Conservation (phyloP, 2,329 filamentous ascomycete species). For the Mariannaea sp. region DNA sequence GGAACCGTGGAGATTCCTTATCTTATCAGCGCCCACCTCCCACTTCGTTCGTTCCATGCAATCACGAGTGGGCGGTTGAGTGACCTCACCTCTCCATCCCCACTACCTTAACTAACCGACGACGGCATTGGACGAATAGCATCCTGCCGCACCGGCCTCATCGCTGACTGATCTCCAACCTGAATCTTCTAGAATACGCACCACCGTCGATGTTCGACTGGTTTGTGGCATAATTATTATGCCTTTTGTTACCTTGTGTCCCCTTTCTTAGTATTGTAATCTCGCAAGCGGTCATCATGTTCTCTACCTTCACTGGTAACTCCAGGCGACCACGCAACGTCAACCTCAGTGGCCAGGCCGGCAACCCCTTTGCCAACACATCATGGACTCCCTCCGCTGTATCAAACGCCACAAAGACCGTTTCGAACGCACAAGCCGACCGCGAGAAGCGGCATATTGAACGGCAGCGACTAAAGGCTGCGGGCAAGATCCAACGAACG, state of each 20-base stretch:
- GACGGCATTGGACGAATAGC: constrained; percentile 28
- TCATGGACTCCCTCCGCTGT: constrained; percentile 61
- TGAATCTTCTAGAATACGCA: constrained; percentile 39
- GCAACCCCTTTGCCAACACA: constrained; percentile 76
- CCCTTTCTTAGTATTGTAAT: constrained; percentile 12
- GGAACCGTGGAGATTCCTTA: constrained; percentile 9
- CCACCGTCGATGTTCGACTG: constrained; percentile 9
- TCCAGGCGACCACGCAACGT: constrained; percentile 87
- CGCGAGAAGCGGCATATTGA: constrained; percentile 80
- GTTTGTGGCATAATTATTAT: constrained; percentile 21
- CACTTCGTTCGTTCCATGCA: constrained; percentile 10
- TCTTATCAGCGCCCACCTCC: constrained; percentile 15
- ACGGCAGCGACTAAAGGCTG: constrained; percentile 75
- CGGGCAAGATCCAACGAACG: constrained; percentile 73
- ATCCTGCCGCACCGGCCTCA: constrained; percentile 14
- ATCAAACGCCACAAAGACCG: constrained; percentile 72
- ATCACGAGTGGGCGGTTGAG: constrained; percentile 11
- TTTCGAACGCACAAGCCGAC: constrained; percentile 87
- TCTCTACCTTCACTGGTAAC: constrained; percentile 87
- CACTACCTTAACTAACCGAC: constrained; percentile 25
- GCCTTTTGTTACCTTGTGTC: constrained; percentile 17
- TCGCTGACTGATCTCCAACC: constrained; percentile 34
- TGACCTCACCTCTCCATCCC: constrained; percentile 33
- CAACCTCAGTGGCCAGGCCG: constrained; percentile 84
- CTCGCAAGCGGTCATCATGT: constrained; percentile 62